Conservation (phyloP, 2,329 filamentous ascomycete genomes). For the Fusarium mundagurra region DNA sequence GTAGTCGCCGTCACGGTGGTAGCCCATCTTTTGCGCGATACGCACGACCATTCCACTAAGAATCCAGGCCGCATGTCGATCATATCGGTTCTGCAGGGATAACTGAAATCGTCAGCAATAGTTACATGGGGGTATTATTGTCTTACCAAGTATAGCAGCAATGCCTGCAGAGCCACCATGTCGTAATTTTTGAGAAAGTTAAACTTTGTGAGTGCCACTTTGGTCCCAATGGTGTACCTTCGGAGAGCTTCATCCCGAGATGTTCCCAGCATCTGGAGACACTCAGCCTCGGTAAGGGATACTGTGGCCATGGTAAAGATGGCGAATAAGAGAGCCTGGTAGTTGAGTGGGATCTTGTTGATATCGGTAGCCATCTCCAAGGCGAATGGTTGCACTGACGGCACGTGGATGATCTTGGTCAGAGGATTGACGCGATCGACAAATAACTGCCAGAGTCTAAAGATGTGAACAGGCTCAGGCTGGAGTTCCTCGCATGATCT, state of each 20-base stretch:
- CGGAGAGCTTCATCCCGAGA: slow-evolving; percentile 60
- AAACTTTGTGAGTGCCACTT: slow-evolving; percentile 59
- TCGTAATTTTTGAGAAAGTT: slow-evolving; percentile 69
- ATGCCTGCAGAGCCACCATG: slow-evolving; percentile 66
- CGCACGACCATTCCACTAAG: slow-evolving; percentile 69
- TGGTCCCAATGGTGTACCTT: slow-evolving; percentile 62
- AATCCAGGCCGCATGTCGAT: slow-evolving; percentile 69
- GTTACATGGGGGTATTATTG: neutral
- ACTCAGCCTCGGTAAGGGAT: slow-evolving; percentile 66
- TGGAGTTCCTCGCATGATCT: slow-evolving; percentile 63
- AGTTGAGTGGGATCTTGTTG: slow-evolving; percentile 62
- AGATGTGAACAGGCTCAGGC: slow-evolving; percentile 72
- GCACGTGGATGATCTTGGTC: slow-evolving; percentile 77
- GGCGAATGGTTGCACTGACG: slow-evolving; percentile 72
- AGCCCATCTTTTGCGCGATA: slow-evolving; percentile 73
- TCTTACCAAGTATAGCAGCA: slow-evolving; percentile 65
- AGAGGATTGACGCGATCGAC: slow-evolving; percentile 79
- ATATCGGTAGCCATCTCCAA: slow-evolving; percentile 70
- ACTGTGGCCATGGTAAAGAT: slow-evolving; percentile 72
- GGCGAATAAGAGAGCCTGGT: slow-evolving; percentile 70
- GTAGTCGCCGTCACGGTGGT: slow-evolving; percentile 69
- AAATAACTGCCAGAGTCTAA: slow-evolving; percentile 79
- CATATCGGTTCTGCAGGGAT: slow-evolving; percentile 66
- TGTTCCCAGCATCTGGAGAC: slow-evolving; percentile 61
- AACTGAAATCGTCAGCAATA: slow-evolving; percentile 51